These are phyloP conservation scores for Pichia inconspicua DNA, from an alignment of 1,139 yeast species.

Conservation along the genomic window DNA sequence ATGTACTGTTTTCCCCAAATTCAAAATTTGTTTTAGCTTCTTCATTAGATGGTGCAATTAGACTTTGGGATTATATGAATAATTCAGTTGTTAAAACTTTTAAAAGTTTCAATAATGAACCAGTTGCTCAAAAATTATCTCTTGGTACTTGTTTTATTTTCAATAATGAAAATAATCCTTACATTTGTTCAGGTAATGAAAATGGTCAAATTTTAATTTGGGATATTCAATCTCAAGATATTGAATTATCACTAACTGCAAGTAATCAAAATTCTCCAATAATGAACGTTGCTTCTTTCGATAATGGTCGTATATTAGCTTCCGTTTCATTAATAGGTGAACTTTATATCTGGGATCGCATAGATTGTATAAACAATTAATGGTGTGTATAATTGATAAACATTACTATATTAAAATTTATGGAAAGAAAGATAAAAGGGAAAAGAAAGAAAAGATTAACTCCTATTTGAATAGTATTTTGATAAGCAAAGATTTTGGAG, in stretches of 20 bases:
- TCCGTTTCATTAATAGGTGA: constrained; percentile 38
- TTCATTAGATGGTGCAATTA: constrained; percentile 69
- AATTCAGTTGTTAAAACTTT: constrained; percentile 75
- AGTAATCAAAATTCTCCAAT: constrained; percentile 26
- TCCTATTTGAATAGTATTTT: too few relatives aligned
- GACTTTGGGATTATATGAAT: constrained; percentile 78
- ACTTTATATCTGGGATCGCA: constrained; percentile 30
- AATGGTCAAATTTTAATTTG: constrained; percentile 54
- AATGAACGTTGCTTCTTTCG: constrained; percentile 39
- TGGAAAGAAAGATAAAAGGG: neutral
- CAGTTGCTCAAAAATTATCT: constrained; percentile 38
- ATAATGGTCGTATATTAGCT: constrained; percentile 35
- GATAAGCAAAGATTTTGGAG: neutral
- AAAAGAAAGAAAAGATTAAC: neutral
- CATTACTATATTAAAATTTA: neutral
- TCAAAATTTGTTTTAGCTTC: constrained; percentile 73
- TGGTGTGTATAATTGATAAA: neutral
- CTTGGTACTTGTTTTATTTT: constrained; percentile 42
- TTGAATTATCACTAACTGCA: constrained; percentile 16
- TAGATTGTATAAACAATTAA: neutral
- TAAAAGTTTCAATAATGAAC: constrained; percentile 31
- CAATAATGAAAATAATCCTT: constrained; percentile 27
- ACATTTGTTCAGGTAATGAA: constrained; percentile 64
- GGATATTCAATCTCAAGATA: constrained; percentile 62
- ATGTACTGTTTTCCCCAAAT: constrained; percentile 72